Evolutionary conservation across 2,329 filamentous ascomycete genomes (phyloP), one percentile per base, ranked within the genome.

Genomic region (Knufia fluminis): DNA sequence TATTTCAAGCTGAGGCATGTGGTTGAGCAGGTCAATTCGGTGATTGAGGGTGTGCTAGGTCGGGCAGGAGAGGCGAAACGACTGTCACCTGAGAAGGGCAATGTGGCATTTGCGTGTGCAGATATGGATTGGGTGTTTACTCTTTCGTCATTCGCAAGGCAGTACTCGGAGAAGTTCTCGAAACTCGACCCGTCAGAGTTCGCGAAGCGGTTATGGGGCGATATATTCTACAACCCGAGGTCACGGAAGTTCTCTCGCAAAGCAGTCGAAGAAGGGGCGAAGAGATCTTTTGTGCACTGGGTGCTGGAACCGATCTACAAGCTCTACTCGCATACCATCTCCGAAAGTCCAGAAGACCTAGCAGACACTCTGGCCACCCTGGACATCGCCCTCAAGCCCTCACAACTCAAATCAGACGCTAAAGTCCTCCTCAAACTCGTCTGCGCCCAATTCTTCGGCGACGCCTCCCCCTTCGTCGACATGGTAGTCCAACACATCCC

Each of bases 1-100:
- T 98, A 98, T 71, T 97, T 96, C 76, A 98, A 98, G 74, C 75
- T 98, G 48, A 97, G 96, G 70, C 90, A 97, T 66, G 89, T 96
- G n/a, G 81, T 98, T 47, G 92, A 98, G 67, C 88, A 97, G 68
- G 90, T 98, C 67, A 98, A 98, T 69, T 95, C 88, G 1, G 74
- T 92, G 58, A 97, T 98, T 61, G 87, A 94, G 63, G 89, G 86
- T 64, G 85, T 86, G 2, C 75, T 89, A 23, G 91, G 92, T 3
- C 84, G 87, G 1, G 79, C 80, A 59, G 89, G 90, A 23, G 86
- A 87, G 61, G 80, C 78, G 53, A 81, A 80, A 67, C 80, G 92
- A 56, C 69, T 98, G 54, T 97, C 91, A 58, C 92, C 92, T 0
- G 92, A 98, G 64, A 95, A 90, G 70, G 92, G 92, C 54, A 98